Evolutionary conservation across 2,329 filamentous ascomycete genomes (phyloP), one percentile per base, ranked within the genome.

Genomic region (Cladobotryum protrusum): DNA sequence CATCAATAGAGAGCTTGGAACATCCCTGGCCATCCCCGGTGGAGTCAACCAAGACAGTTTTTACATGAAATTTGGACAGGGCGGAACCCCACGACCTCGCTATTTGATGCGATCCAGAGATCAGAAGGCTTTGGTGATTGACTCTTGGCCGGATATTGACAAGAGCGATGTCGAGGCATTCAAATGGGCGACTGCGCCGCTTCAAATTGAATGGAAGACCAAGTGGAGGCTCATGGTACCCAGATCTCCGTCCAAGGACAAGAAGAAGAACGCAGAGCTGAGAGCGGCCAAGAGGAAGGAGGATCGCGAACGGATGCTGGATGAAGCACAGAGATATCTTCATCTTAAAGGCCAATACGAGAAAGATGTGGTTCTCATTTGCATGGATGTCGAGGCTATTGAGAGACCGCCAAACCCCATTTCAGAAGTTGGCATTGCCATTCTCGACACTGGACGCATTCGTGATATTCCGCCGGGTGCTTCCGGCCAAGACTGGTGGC

Each of bases 391-490:
- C 32, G 93, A 99, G 66, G 83, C 85, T 1, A 88, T 84, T 51
- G 93, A 99, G 65, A 68, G 70, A 18, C 73, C 79, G 41, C 78
- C 82, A 12, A 71, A 75, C 33, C 72, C 79, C 12, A 77, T 97
- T 52, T 95, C 91, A 0, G 93, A 99, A 66, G 76, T 99, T 36
- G 93, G 93, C 1, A 74, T 99, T 37, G 85, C 89, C 1, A 83
- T 85, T 3, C 73, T 97, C 0, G 90, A 97, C 63, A 90, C 86
- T 1, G 58, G 66, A 4, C 66, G 77, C 35, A 62, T 89, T 18
- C 59, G 67, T 1, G 69, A 65, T 7, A 54, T 82, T 1, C 60
- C 79, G 0, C 86, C 87, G 3, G 87, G 87, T 1, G 59, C 70
- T 2, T 67, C 72, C 20, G 88, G 83, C 3, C 59, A 70, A 37